A percentile compares a stretch with the other conserved stretches of the same genome.
These are phyloP conservation scores for Tetrapyrgos nigripes DNA, from an alignment of 1,284 basidiomycete genomes.

Conservation along the genomic window DNA sequence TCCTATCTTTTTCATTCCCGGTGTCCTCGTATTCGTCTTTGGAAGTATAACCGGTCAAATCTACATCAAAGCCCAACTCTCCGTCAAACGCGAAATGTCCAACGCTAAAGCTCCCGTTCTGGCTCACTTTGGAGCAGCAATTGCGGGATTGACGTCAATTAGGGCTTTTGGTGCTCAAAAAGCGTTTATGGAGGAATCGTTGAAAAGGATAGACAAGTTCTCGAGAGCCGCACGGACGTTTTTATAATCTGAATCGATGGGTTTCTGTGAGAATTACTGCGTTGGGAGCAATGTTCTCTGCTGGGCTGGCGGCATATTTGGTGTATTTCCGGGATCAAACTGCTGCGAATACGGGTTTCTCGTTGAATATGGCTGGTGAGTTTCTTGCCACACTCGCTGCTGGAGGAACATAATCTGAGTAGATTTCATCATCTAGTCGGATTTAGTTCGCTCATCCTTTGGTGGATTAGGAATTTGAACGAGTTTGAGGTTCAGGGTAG, in stretches of 20 bases:
- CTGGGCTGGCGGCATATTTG: slow-evolving; percentile 59
- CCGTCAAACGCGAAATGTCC: slow-evolving; percentile 79
- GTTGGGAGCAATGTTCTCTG: slow-evolving; percentile 58
- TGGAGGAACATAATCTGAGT: background rate
- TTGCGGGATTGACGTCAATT: slow-evolving; percentile 70
- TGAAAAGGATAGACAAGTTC: slow-evolving; percentile 53
- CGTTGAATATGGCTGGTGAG: slow-evolving; percentile 55
- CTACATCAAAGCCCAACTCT: slow-evolving; percentile 79
- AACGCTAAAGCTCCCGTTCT: slow-evolving; percentile 73
- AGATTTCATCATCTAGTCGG: slow-evolving; percentile 40
- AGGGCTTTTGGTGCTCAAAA: slow-evolving; percentile 63
- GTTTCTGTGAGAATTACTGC: slow-evolving; percentile 57
- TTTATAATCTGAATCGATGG: slow-evolving; percentile 69
- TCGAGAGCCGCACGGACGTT: slow-evolving; percentile 52
- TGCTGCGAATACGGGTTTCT: slow-evolving; percentile 59
- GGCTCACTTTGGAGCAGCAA: slow-evolving; percentile 64
- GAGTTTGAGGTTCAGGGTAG: slow-evolving; percentile 66
- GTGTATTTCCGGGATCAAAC: slow-evolving; percentile 49
- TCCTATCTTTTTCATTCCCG: slow-evolving; percentile 43
- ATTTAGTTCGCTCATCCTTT: slow-evolving; percentile 63
- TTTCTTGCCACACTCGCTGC: background rate
- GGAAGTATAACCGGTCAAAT: slow-evolving; percentile 40
- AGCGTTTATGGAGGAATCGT: slow-evolving; percentile 52
- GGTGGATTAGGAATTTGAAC: slow-evolving; percentile 61
- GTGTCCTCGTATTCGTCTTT: slow-evolving; percentile 45